Evolutionary conservation across 768 basidiomycete genomes (phyloP).

Genomic region (Podaxis pistillaris): DNA sequence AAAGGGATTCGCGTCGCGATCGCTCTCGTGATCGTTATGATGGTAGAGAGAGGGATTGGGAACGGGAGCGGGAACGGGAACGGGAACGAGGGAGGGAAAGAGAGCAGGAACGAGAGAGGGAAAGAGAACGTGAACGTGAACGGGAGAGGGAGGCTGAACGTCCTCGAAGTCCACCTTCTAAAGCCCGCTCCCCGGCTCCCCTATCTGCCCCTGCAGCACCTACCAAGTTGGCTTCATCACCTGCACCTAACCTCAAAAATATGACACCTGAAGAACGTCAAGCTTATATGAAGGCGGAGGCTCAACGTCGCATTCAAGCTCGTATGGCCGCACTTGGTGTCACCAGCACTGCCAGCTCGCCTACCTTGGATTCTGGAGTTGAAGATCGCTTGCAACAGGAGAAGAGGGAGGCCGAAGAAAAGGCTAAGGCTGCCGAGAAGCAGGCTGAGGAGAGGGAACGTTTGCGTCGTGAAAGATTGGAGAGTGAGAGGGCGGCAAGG

Average conservation of each 20-base stretch:
- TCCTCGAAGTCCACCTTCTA: conserved; percentile 45
- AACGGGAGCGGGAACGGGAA: conserved; percentile 26
- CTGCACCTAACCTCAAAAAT: conserved; percentile 59
- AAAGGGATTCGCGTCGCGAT: conserved; percentile 28
- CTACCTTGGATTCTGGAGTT: conserved; percentile 70
- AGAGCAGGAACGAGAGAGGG: conserved; percentile 24
- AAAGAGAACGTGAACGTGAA: conserved; percentile 24
- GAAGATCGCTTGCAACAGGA: conserved; percentile 85
- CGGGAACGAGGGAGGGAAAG: conserved; percentile 19
- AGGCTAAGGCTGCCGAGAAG: conserved; percentile 71
- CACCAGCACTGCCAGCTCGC: conserved; percentile 39
- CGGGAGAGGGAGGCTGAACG: conserved; percentile 38
- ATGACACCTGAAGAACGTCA: conserved; percentile 86
- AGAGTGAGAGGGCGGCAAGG: conserved; percentile 66
- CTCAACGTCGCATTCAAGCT: conserved; percentile 77
- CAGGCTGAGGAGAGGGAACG: conserved; percentile 80
- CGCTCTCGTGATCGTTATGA: conserved; percentile 42
- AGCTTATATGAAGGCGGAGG: conserved; percentile 77
- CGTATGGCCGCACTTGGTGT: conserved; percentile 87
- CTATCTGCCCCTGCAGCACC: conserved; percentile 49
- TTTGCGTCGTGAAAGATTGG: conserved; percentile 68
- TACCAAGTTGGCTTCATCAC: conserved; percentile 43
- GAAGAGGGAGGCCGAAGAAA: conserved; percentile 89
- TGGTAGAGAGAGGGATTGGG: conserved; percentile 22
- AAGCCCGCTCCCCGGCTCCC: conserved; percentile 54